Conservation (phyloP, 2,329 filamentous ascomycete genomes). For the Aspergillus hiratsukae region DNA sequence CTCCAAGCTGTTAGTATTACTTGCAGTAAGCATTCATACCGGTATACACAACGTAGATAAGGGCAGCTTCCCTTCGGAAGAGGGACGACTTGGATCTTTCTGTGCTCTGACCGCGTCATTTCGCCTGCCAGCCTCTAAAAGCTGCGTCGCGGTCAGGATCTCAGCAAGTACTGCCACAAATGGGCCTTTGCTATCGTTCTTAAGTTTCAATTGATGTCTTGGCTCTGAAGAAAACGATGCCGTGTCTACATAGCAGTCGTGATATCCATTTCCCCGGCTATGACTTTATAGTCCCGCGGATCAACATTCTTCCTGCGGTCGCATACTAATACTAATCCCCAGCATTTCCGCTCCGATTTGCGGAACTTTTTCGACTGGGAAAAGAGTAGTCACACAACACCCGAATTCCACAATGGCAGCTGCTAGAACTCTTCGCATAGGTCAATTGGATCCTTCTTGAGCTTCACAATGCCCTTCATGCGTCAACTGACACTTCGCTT, state of each 20-base stretch:
- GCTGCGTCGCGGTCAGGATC: too few relatives aligned
- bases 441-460: constrained; percentile 40
- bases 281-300: constrained; percentile 8
- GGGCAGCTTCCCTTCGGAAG: too few relatives aligned
- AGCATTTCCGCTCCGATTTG: constrained; percentile 27
- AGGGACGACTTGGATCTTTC: too few relatives aligned
- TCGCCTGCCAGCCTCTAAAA: too few relatives aligned
- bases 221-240: background rate
- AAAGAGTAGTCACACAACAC: constrained; percentile 2
- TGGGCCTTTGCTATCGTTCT: background rate
- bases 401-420: constrained; percentile 39
- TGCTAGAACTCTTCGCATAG: constrained; percentile 63
- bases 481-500: constrained; percentile 9
- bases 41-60: background rate
- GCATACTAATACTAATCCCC: constrained; percentile 12
- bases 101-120: too few relatives aligned
- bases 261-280: background rate
- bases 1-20: background rate
- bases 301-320: constrained; percentile 11
- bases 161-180: background rate
- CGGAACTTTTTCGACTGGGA: constrained; percentile 15
- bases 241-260: background rate
- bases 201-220: background rate
- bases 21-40: background rate
- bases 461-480: background rate